These are phyloP conservation scores for Didymella arachidicola DNA, from an alignment of 2,329 filamentous ascomycete genomes.

Conservation along the genomic window DNA sequence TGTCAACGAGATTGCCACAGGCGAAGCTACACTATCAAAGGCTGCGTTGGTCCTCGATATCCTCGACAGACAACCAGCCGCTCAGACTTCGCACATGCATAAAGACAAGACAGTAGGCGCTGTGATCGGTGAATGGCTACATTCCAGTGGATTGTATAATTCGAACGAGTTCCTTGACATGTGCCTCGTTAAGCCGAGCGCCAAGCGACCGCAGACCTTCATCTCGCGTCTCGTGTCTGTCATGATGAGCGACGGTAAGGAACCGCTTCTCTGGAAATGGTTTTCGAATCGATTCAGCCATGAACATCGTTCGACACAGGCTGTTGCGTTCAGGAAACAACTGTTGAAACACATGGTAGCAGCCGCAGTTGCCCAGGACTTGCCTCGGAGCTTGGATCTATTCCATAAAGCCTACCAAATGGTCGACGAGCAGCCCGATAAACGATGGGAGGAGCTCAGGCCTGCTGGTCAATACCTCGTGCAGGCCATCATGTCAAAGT, in stretches of 20 bases:
- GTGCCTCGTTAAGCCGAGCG: constrained; percentile 18
- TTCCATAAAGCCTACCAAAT: constrained; percentile 39
- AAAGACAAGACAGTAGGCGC: constrained; percentile 26
- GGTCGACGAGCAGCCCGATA: constrained; percentile 22
- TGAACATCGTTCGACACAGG: constrained; percentile 15
- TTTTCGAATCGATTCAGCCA: constrained; percentile 22
- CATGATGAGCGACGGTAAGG: constrained; percentile 35
- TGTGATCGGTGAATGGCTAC: constrained; percentile 42
- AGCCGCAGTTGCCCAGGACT: constrained; percentile 19
- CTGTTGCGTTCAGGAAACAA: constrained; percentile 33
- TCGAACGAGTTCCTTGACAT: constrained; percentile 39
- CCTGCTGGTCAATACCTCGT: constrained; percentile 38
- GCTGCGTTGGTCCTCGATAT: constrained; percentile 50
- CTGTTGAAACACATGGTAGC: constrained; percentile 38
- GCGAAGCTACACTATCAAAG: constrained; percentile 49
- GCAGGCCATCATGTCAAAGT: constrained; percentile 32
- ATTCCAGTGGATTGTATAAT: constrained; percentile 38
- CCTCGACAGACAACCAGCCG: constrained; percentile 31
- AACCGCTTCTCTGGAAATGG: constrained; percentile 41
- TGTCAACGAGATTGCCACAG: constrained; percentile 49
- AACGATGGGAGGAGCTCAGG: constrained; percentile 25
- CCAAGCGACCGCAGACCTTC: constrained; percentile 20
- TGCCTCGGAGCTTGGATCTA: constrained; percentile 30
- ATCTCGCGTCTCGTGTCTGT: constrained; percentile 31
- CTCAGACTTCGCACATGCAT: constrained; percentile 9